phyloP scores from a whole-genome alignment of 2,329 filamentous ascomycete species.

The Aspergillus brasiliensis region DNA sequence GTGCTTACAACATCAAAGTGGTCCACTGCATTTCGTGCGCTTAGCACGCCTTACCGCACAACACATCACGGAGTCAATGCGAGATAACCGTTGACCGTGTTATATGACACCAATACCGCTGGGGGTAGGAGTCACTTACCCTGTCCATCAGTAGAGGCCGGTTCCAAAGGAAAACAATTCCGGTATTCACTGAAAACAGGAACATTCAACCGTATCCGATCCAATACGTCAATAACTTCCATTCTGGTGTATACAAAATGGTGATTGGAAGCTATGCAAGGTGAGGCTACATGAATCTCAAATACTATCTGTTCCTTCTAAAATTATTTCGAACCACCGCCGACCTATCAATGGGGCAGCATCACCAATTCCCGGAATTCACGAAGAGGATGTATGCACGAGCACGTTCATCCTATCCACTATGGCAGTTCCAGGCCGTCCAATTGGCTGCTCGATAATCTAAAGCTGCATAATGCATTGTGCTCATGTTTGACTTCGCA shows the following conservation, averaged over 20 bases:
- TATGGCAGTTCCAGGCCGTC: not conserved
- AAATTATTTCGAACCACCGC: not conserved
- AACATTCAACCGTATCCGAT: not conserved
- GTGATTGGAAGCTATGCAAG: not conserved
- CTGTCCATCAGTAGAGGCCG: not conserved
- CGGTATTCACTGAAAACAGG: not conserved
- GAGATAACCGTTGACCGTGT: conserved; percentile 11
- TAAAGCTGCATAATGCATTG: conserved; percentile 4
- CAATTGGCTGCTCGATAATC: conserved; percentile 7
- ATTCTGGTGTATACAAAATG: not conserved
- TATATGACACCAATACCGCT: not conserved
- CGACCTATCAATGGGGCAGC: not conserved
- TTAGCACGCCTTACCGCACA: not conserved
- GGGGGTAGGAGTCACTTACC: not conserved
- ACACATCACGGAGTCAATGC: not conserved
- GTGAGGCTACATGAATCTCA: not conserved
- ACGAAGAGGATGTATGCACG: conserved; percentile 6
- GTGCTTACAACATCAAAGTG: not conserved
- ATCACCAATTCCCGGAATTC: conserved; percentile 11
- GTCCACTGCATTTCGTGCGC: not conserved
- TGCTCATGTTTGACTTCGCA: conserved; percentile 1
- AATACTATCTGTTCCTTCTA: not conserved
- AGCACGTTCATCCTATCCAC: conserved; percentile 13
- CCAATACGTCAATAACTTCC: not conserved
- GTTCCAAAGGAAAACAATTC: not conserved